Conservation (phyloP, 768 basidiomycete species). For the Sistotremastrum suecicum region DNA sequence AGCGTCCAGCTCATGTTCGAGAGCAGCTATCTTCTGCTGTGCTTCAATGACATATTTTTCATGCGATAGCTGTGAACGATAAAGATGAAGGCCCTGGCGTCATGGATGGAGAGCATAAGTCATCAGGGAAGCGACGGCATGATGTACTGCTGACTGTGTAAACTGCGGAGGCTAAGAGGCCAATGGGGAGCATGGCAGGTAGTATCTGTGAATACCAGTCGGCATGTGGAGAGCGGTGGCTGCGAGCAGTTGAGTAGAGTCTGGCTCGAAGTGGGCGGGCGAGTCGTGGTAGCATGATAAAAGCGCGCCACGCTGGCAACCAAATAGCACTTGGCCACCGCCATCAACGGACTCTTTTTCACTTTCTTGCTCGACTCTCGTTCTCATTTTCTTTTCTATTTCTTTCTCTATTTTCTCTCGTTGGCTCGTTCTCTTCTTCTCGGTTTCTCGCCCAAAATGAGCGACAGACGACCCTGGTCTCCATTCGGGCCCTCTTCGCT, state of each 20-base stretch:
- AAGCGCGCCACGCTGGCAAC: neutral
- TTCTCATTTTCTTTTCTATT: neutral
- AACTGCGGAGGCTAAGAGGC: constrained; percentile 63
- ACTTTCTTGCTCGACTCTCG: neutral
- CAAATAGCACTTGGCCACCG: no score
- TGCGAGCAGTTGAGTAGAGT: no score
- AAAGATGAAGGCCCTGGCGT: constrained; percentile 48
- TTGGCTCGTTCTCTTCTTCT: no score
- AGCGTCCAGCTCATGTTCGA: constrained; percentile 45
- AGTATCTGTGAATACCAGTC: constrained; percentile 55
- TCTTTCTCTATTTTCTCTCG: neutral
- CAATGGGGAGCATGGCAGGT: constrained; percentile 68
- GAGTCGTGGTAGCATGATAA: neutral
- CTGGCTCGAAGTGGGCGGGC: no score
- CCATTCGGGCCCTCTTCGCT: no score
- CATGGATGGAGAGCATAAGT: neutral
- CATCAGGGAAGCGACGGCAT: constrained; percentile 1
- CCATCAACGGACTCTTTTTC: no score
- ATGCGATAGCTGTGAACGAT: constrained; percentile 48
- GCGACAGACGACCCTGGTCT: no score
- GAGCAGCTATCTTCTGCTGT: constrained; percentile 28
- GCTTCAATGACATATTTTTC: constrained; percentile 61
- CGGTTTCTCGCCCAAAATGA: no score
- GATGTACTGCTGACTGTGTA: constrained; percentile 39
- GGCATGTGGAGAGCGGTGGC: constrained; percentile 33